Conservation (phyloP, 352 stramenopile genomes). For the Phytopythium oedochilum region DNA sequence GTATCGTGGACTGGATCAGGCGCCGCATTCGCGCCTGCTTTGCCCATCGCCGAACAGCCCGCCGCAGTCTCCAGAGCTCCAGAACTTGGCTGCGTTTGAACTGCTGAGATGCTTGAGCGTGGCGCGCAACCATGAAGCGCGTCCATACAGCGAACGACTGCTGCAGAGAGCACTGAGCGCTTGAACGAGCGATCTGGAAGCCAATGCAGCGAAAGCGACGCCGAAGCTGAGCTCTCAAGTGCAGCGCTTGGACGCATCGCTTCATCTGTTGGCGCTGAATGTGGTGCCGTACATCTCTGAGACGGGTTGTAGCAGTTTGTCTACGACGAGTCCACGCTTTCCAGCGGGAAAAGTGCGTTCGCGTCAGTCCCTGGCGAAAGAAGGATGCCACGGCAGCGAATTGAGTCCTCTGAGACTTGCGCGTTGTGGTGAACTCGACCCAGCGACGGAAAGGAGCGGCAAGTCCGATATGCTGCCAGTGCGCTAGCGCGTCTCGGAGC, state of each 20-base stretch:
- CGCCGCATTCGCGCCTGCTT: constrained; percentile 3
- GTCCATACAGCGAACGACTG: constrained; percentile 7
- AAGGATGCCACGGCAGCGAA: not conserved
- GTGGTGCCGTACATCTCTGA: not conserved
- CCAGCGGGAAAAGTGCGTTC: not conserved
- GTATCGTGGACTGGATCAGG: constrained; percentile 15
- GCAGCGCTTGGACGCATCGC: not conserved
- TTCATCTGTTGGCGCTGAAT: not conserved
- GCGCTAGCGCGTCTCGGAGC: constrained; percentile 8
- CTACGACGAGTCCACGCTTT: not conserved
- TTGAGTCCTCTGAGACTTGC: not conserved
- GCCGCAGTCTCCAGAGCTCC: not conserved
- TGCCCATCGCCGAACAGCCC: not conserved
- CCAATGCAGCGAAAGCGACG: constrained; percentile 3
- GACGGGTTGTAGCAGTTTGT: not conserved
- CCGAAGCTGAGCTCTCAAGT: not conserved
- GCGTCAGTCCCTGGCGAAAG: not conserved
- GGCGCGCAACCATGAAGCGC: not conserved
- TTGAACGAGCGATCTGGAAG: not conserved
- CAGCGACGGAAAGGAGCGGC: constrained; percentile 11
- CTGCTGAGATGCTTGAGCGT: not conserved
- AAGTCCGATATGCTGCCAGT: constrained; percentile 17
- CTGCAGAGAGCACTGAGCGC: not conserved
- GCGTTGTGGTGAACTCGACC: not conserved
- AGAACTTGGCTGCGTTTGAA: not conserved